These are phyloP conservation scores for Melampsora larici-populina DNA, from an alignment of 1,284 basidiomycete genomes.

Conservation along the genomic window DNA sequence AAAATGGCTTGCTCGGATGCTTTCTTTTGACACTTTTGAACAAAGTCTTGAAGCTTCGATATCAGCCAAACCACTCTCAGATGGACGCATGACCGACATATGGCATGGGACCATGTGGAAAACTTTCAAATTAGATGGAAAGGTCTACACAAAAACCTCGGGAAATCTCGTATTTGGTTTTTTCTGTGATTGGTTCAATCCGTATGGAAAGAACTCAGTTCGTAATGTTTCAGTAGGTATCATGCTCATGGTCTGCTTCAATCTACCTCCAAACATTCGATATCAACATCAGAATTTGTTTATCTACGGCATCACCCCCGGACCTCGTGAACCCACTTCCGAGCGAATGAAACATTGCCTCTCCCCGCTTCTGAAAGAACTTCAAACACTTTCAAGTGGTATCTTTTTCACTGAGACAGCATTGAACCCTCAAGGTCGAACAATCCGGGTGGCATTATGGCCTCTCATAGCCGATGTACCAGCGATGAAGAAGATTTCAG, in stretches of 20 bases:
- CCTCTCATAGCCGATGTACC: slow-evolving; percentile 37
- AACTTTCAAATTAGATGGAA: no score
- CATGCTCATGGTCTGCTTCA: slow-evolving; percentile 21
- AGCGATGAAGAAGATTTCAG: slow-evolving; percentile 17
- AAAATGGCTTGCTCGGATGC: no score
- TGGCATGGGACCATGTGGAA: no score
- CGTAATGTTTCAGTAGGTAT: slow-evolving; percentile 12
- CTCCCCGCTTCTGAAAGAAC: slow-evolving; percentile 14
- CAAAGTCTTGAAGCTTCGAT: no score
- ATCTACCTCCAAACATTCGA: slow-evolving; percentile 16
- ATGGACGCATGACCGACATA: no score
- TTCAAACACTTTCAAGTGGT: slow-evolving; percentile 1
- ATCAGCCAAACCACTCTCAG: no score
- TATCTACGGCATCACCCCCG: slow-evolving; percentile 17
- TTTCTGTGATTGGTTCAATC: slow-evolving; percentile 30
- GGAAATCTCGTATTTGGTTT: slow-evolving; percentile 35
- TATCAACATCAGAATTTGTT: slow-evolving; percentile 23
- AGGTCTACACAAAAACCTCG: background rate
- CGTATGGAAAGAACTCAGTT: background rate
- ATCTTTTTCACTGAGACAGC: background rate
- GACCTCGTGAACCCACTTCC: slow-evolving; percentile 15
- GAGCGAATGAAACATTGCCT: slow-evolving; percentile 20
- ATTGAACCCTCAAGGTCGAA: background rate
- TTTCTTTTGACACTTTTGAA: no score
- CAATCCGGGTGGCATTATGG: slow-evolving; percentile 6